A percentile compares a stretch with the other conserved stretches of the same genome.
Conservation (phyloP, 768 basidiomycete species). For the Collybiopsis confluens region DNA sequence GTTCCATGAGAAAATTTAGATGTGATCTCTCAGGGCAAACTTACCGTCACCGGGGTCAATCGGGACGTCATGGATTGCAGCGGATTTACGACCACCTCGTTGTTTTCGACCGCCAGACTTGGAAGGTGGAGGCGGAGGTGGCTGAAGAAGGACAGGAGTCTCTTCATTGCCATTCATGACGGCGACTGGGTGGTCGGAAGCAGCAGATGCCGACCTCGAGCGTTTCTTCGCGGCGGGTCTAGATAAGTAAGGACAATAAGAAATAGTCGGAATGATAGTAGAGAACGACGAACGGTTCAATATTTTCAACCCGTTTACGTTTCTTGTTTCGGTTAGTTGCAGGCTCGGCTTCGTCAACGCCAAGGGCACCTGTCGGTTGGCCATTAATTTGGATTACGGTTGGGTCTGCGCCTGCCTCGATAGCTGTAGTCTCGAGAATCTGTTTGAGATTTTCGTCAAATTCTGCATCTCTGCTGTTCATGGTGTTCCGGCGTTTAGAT, state of each 20-base stretch:
- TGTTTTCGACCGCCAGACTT: constrained; percentile 32
- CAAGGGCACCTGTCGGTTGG: constrained; percentile 30
- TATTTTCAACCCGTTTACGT: constrained; percentile 69
- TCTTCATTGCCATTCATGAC: constrained; percentile 25
- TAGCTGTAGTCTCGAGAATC: constrained; percentile 68
- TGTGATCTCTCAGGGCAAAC: neutral
- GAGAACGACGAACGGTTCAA: constrained; percentile 49
- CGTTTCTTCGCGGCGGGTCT: constrained; percentile 59
- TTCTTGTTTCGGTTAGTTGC: constrained; percentile 49
- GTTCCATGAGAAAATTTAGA: constrained; percentile 13
- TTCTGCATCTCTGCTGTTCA: constrained; percentile 95
- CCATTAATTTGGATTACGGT: constrained; percentile 24
- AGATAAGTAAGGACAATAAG: constrained; percentile 12
- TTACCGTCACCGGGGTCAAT: constrained; percentile 36
- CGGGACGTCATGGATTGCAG: constrained; percentile 26
- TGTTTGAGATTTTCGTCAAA: constrained; percentile 87
- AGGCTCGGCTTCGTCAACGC: constrained; percentile 48
- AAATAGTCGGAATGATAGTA: neutral
- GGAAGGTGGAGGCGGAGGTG: constrained; percentile 26
- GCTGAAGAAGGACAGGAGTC: constrained; percentile 11
- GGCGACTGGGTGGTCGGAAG: constrained; percentile 52
- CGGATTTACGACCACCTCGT: constrained; percentile 41
- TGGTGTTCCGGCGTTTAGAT: constrained; percentile 90
- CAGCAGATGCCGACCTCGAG: constrained; percentile 69
- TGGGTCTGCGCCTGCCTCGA: constrained; percentile 52